Percentiles rank a stretch among this genome's conserved stretches.
Evolutionary conservation across 75 land plant species (phyloP).

Genomic region (Picea glauca): DNA sequence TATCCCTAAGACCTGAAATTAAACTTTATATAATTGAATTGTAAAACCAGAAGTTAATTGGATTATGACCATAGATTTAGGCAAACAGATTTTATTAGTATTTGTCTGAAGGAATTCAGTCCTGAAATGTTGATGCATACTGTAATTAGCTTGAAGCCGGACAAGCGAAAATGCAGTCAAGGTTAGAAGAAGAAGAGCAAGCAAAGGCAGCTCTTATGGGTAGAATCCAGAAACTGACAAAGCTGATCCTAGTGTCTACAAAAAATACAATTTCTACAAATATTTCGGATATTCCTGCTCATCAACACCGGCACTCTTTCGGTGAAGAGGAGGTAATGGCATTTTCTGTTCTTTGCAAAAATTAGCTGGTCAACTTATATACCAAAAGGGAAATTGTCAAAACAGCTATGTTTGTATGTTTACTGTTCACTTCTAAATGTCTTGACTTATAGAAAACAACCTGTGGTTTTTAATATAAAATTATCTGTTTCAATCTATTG

Average conservation of each 20-base stretch:
- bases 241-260: slow-evolving; percentile 49
- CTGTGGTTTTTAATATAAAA: not conserved
- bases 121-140: not conserved
- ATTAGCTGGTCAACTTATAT: not conserved
- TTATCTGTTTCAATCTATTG: not conserved
- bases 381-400: not conserved
- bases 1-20: not conserved
- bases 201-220: slow-evolving; percentile 55
- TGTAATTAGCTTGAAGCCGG: slow-evolving; percentile 42
- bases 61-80: not conserved
- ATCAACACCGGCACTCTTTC: slow-evolving; percentile 47
- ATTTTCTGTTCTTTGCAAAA: not conserved
- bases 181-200: slow-evolving; percentile 55
- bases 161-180: slow-evolving; percentile 46
- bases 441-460: not conserved
- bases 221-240: slow-evolving; percentile 52
- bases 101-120: not conserved
- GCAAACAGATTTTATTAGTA: not conserved
- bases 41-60: not conserved
- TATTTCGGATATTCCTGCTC: slow-evolving; percentile 22
- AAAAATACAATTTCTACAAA: slow-evolving; percentile 31
- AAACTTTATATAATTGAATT: not conserved
- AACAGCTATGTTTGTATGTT: not conserved
- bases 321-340: slow-evolving; percentile 31
- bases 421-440: not conserved